Evolutionary conservation across 108 stramenopile species (phyloP).

Genomic region (Skeletonema marinoi): DNA sequence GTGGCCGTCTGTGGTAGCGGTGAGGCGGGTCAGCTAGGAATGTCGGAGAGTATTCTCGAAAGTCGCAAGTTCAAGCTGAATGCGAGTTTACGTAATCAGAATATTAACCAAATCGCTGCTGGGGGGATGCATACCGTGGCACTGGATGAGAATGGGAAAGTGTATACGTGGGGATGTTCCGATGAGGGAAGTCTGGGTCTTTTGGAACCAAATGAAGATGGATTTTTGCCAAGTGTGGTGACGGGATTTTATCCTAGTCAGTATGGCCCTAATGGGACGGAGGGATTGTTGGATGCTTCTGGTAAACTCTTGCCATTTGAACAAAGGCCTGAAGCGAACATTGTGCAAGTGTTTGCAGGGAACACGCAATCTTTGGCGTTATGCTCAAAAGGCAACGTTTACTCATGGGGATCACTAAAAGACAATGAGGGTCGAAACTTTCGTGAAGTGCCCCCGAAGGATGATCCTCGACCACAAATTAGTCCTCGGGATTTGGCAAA

Average conservation of each 20-base stretch:
- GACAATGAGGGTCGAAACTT: conserved; percentile 67
- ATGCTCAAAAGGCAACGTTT: conserved; percentile 63
- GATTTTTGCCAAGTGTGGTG: conserved; percentile 19
- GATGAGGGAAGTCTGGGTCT: conserved; percentile 90
- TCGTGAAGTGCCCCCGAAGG: conserved; percentile 26
- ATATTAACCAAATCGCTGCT: conserved; percentile 58
- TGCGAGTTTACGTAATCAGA: conserved; percentile 26
- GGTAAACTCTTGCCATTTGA: conserved; percentile 2
- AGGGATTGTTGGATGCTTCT: neutral
- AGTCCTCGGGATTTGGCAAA: conserved; percentile 28
- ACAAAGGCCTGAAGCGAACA: conserved; percentile 30
- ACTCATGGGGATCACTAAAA: conserved; percentile 71
- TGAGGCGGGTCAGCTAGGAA: conserved; percentile 66
- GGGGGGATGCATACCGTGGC: conserved; percentile 86
- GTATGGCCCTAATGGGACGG: conserved; percentile 20
- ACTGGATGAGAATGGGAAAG: conserved; percentile 63
- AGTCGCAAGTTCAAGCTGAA: conserved; percentile 22
- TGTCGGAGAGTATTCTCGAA: conserved; percentile 14
- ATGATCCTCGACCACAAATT: conserved; percentile 33
- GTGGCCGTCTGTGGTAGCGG: conserved; percentile 53
- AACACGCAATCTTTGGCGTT: conserved; percentile 77
- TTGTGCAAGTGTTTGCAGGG: conserved; percentile 76
- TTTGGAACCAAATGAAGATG: conserved; percentile 34
- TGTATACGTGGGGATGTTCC: conserved; percentile 90
- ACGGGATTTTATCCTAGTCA: conserved; percentile 17